Base-by-base conservation (phyloP, 2,329 filamentous ascomycete species). In the Fusarium cicatricum region DNA sequence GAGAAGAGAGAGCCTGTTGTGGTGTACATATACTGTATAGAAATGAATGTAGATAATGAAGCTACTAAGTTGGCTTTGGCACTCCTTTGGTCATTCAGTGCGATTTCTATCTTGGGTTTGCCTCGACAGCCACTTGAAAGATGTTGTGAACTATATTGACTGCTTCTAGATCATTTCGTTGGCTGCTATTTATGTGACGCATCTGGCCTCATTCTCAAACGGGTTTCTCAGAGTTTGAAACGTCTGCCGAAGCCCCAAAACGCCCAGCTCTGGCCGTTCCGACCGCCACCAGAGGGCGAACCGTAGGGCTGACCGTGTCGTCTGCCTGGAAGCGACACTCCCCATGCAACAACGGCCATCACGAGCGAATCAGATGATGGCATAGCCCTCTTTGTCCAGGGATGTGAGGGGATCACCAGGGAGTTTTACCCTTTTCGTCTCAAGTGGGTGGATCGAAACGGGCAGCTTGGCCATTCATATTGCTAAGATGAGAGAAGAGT, bases 321-420 rank as follows among this genome's bases (percentile, higher is more conserved):
- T 66, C 56, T 63, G 65, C 60, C 66, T 68, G 55, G 59, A 59
- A 66, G 63, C 60, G 62, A 65, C 58, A 65, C 58, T 62, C 60
- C 62, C 67, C 70, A 64, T 68, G 65, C 43, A 66, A 71, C 62
- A 69, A 48, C 50, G 69, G 65, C 55, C 70, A 50, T 56, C 73
- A 74, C 65, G 66, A 70, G 66, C 68, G 65, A 70, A 70, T 70
- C 68, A 69, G 37, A 39, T 0, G 5, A 2, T n/a, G 9, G 26
- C 11, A 32, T 23, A 11, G 26, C 26, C 19, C 38, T 10, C 28
- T 52, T n/a, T 12, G 10, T 11, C 26, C 46, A 50, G 47, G 39
- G 47, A 44, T 50, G 19, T 14, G 44, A 55, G 47, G 58, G 50
- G 66, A 62, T 66, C 46, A 40, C 36, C 48, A 44, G 14, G 23